These are phyloP conservation scores for Calonectria pseudoturangicola DNA, from an alignment of 2,329 filamentous ascomycete species.

Conservation along the genomic window DNA sequence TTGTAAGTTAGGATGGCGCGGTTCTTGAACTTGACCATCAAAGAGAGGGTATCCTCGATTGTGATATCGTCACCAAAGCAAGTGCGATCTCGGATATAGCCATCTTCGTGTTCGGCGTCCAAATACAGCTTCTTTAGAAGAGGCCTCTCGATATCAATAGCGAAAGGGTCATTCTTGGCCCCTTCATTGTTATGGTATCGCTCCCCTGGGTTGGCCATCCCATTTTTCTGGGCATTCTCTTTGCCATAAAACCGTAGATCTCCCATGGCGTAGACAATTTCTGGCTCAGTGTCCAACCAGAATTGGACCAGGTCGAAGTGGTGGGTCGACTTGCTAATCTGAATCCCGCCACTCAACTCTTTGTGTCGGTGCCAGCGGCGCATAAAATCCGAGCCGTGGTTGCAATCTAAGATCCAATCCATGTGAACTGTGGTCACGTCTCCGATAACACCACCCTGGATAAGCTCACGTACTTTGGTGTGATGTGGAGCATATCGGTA, in stretches of 20 bases:
- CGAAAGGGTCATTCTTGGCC: background rate
- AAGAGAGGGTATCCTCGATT: background rate
- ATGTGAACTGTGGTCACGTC: background rate
- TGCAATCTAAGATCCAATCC: background rate
- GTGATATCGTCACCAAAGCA: background rate
- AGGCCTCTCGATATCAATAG: background rate
- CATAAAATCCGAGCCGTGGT: background rate
- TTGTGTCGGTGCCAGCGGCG: background rate
- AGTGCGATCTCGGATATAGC: background rate
- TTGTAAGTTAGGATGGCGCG: background rate
- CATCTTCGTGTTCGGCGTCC: background rate
- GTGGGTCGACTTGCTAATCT: background rate
- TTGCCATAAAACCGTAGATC: background rate
- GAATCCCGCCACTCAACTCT: background rate
- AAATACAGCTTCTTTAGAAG: background rate
- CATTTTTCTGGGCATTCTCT: background rate
- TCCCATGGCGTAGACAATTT: background rate
- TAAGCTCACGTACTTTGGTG: background rate
- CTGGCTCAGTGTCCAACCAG: background rate
- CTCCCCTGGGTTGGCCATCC: background rate
- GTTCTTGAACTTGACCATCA: background rate
- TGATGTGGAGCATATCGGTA: conserved; percentile 2
- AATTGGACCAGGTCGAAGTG: background rate
- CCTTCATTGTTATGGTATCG: background rate
- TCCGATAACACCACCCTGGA: background rate